Conservation (phyloP, 75 land plant genomes). For the Ceratopteris richardii region DNA sequence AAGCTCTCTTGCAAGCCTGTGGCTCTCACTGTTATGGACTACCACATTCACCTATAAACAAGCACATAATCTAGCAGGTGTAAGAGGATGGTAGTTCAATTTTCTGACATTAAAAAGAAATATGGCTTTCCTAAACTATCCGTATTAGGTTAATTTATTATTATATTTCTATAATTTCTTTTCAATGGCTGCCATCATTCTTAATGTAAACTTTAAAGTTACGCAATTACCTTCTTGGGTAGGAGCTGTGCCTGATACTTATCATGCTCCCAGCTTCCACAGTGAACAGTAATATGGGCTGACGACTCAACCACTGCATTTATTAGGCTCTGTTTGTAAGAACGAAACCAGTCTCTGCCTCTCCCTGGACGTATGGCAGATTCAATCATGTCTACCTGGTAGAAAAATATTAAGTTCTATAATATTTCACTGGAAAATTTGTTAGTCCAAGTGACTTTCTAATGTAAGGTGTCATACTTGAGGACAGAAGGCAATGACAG, state of each 20-base stretch:
- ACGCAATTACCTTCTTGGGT: conserved; percentile 23
- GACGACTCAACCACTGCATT: conserved; percentile 17
- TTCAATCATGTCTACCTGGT: conserved; percentile 31
- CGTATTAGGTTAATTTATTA: neutral
- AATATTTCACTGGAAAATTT: neutral
- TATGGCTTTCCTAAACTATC: neutral
- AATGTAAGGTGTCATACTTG: conserved; percentile 13
- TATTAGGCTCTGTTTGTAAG: conserved; percentile 19
- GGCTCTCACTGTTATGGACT: conserved; percentile 20
- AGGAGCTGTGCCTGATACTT: conserved; percentile 32
- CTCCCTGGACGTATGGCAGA: conserved; percentile 36
- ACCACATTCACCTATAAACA: conserved; percentile 19
- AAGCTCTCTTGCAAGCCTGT: conserved; percentile 27
- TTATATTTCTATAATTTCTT: neutral
- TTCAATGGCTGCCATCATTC: too few relatives aligned
- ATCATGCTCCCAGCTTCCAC: conserved; percentile 39
- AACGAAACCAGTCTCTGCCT: conserved; percentile 17
- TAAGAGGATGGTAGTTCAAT: neutral
- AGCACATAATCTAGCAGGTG: neutral
- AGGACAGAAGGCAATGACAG: conserved; percentile 40
- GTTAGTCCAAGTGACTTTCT: too few relatives aligned
- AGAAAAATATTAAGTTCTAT: neutral
- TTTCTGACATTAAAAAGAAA: neutral
- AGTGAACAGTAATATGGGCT: conserved; percentile 26
- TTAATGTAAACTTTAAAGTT: neutral